Base-by-base conservation (phyloP, 495 filamentous ascomycete genomes). In the Penicillium cataractarum region DNA sequence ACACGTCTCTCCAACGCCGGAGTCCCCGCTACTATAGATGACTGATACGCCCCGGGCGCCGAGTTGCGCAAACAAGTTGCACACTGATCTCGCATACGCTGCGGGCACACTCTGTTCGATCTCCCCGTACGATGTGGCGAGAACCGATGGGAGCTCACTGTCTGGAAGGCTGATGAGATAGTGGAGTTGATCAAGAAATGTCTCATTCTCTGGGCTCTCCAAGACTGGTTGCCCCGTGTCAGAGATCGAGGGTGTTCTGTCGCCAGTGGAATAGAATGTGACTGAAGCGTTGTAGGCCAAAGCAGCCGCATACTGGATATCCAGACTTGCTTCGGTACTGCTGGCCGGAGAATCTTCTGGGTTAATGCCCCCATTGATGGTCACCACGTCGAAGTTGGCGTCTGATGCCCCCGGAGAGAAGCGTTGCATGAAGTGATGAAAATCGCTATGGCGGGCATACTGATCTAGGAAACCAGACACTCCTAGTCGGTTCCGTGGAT, bases 181-280 rank as follows among this genome's bases (percentile, higher is more conserved):
- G 21, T 86, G 83, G 31, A 95, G 82, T 66, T 91, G 91, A 33
- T 94, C 89, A 4, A 97, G 81, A 69, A 92, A 96, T 0, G 92
- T 92, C 78, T 96, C 91, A 65, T 93, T 93, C 42, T 84, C 73
- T 64, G 87, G 84, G 7, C 75, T 71, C 17, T 65, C 63, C 0
- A 65, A 35, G 19, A 72, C 68, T 5, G 81, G 72, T 10, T 80
- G 66, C 26, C 82, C 84, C 4, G 82, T 70, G 24, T 86, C 79
- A 6, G 85, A 80, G 2, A 88, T 72, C 58, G 87, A 78, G 5
- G 79, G 80, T 17, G 85, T 87, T 5, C 83, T 81, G 3, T 87
- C 87, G 1, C 79, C 87, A n/a, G 89, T 92, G 50, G 82, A 84
- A 70, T 88, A 92, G 71, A 84, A 90, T 1, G 80, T 83, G 12